Base-by-base conservation (phyloP, 257 asterid species). In the Ilex asprella region DNA sequence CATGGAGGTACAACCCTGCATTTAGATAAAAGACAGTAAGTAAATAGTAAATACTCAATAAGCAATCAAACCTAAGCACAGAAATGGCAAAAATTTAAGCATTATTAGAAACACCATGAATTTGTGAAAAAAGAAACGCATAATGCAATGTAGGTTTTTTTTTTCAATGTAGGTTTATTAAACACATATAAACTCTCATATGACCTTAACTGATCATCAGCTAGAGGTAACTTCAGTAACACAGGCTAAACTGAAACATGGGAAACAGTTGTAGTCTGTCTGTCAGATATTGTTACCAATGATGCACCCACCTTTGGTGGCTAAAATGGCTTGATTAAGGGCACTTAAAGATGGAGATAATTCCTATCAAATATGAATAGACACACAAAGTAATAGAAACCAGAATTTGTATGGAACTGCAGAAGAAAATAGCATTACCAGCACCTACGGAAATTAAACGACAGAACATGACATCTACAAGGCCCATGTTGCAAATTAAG, bases 1-100 rank as follows among this genome's bases (percentile, higher is more conserved):
- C 84, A 62, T 85, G 94, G 58, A 89, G 91, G 80, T 87, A 93
- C 41, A 93, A 73, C 67, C 92, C 99, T 93, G 96, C 79, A 76
- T 73, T 61, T 67, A 35, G n/a, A 71, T 56, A 76, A 43, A 57
- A 58, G 46, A 35, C 9, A 12, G 27, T 3, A 6, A 14, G 13
- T 50, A n/a, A 50, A 50, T 50, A 53, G 15, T 53, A 14, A 53
- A 49, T 11, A 49, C 41, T 8, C 5, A 8, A 8, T 4, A n/a
- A 49, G 10, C 2, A 49, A 53, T 53, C 6, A 1, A 6, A 53
- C 11, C 30, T 53, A 53, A 53, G 57, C 57, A 53, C 15, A 53
- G 0, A 11, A 11, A 49, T 12, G 5, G 54, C 54, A 49, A 49
- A 4, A 49, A 49, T 49, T 49, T 15, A 12, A 44, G 50, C n/a